Evolutionary conservation across 208 protist genomes (phyloP).

Genomic region (Wallacemonas sp.): DNA sequence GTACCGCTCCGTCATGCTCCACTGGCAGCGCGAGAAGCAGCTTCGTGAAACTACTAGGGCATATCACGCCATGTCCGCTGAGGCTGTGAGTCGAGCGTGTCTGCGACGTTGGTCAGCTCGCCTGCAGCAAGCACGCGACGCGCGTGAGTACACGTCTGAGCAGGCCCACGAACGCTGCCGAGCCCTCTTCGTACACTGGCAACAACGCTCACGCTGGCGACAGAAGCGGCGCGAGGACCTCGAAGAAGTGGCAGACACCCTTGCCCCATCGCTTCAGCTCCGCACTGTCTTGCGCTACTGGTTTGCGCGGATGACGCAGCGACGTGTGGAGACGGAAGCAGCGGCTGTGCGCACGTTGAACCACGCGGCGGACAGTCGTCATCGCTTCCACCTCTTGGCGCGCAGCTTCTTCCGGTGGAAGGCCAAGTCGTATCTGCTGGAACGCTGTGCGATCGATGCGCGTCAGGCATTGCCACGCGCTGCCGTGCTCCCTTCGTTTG

Average conservation of each 20-base stretch:
- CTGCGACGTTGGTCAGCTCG: too few relatives aligned
- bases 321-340: not conserved
- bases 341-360: not conserved
- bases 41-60: too few relatives aligned
- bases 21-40: not conserved
- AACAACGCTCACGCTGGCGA: constrained; percentile 8
- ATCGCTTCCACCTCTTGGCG: constrained; percentile 9
- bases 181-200: constrained; percentile 7
- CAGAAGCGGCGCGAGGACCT: not conserved
- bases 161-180: not conserved
- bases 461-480: constrained; percentile 20
- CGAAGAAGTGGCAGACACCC: not conserved
- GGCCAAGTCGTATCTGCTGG: constrained; percentile 12
- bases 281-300: not conserved
- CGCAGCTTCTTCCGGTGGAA: constrained; percentile 38
- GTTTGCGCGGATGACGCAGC: not conserved
- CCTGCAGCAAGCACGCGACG: not conserved
- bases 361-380: constrained; percentile 2
- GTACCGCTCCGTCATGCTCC: not conserved
- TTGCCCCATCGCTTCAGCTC: not conserved
- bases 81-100: too few relatives aligned
- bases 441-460: constrained; percentile 23
- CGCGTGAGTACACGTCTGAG: not conserved
- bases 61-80: too few relatives aligned
- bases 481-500: not conserved